Percentiles rank a stretch among this genome's conserved stretches.
Evolutionary conservation across 164 flowering plant genomes (phyloP).

Genomic region (Stephania japonica): DNA sequence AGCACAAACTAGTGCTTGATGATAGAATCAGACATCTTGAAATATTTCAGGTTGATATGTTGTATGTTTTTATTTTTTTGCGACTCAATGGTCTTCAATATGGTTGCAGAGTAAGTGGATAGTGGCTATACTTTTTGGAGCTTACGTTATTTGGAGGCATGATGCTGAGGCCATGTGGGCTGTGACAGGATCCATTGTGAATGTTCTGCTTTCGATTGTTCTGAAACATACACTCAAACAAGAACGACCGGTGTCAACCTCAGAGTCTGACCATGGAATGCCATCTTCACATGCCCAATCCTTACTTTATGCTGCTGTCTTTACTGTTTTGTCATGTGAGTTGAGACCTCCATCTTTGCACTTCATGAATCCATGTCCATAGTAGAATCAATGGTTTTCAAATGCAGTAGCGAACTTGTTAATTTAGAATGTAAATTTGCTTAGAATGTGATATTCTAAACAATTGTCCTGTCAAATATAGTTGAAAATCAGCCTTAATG

Average conservation of each 20-base stretch:
- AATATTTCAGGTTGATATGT: neutral
- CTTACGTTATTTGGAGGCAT: conserved; percentile 60
- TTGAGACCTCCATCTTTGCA: conserved; percentile 2
- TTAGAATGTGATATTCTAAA: neutral
- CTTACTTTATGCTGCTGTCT: conserved; percentile 41
- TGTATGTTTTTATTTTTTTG: neutral
- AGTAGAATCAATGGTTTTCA: neutral
- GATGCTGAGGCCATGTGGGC: conserved; percentile 77
- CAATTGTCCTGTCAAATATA: neutral
- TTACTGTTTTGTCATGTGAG: conserved; percentile 49
- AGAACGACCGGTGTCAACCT: conserved; percentile 49
- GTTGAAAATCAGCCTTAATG: too few relatives aligned
- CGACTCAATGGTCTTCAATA: neutral
- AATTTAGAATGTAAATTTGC: neutral
- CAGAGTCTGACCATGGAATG: conserved; percentile 74
- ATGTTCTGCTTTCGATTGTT: conserved; percentile 43
- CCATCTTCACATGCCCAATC: conserved; percentile 90
- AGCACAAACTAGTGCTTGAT: neutral
- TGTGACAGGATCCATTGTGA: conserved; percentile 54
- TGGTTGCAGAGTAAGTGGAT: conserved; percentile 86
- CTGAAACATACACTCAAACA: conserved; percentile 70
- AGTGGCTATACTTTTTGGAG: conserved; percentile 46
- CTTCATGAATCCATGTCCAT: neutral
- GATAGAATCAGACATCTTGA: neutral
- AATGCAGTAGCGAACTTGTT: neutral